Conservation (phyloP, 768 basidiomycete species). For the Lactarius trivialis region DNA sequence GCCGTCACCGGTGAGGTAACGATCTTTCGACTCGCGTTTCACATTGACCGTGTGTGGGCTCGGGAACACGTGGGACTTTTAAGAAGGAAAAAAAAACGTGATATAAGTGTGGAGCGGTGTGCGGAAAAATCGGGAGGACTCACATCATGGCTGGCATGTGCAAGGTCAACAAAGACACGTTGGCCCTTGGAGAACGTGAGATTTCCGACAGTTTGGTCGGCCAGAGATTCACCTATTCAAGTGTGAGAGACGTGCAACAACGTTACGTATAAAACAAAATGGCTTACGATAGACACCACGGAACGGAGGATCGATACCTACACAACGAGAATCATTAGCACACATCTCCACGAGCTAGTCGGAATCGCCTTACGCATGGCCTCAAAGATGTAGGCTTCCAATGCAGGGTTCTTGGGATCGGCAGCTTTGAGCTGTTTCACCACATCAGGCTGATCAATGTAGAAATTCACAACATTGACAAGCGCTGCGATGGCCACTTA, state of each 20-base stretch:
- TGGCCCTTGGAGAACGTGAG: constrained; percentile 41
- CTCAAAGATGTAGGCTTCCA: constrained; percentile 59
- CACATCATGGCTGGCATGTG: constrained; percentile 51
- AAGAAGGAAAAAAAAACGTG: too few relatives aligned
- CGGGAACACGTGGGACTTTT: constrained; percentile 47
- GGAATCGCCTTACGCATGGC: constrained; percentile 52
- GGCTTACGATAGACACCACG: constrained; percentile 58
- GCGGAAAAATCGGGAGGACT: background rate
- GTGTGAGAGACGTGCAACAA: background rate
- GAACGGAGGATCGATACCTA: constrained; percentile 71
- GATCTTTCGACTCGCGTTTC: constrained; percentile 37
- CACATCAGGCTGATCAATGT: constrained; percentile 40
- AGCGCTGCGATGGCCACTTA: constrained; percentile 37
- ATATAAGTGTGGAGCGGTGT: background rate
- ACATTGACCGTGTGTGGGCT: constrained; percentile 41
- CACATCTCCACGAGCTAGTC: background rate
- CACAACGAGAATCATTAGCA: constrained; percentile 6
- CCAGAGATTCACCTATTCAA: constrained; percentile 40
- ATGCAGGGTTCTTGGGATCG: constrained; percentile 32
- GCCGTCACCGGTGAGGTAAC: constrained; percentile 45
- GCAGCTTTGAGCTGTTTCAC: constrained; percentile 33
- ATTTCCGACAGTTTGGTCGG: constrained; percentile 39
- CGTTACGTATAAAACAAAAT: constrained; percentile 1
- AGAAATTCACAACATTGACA: constrained; percentile 59
- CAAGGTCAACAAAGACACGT: constrained; percentile 57